phyloP scores from a whole-genome alignment of 495 filamentous ascomycete genomes.

The Talaromyces trachyspermus region DNA sequence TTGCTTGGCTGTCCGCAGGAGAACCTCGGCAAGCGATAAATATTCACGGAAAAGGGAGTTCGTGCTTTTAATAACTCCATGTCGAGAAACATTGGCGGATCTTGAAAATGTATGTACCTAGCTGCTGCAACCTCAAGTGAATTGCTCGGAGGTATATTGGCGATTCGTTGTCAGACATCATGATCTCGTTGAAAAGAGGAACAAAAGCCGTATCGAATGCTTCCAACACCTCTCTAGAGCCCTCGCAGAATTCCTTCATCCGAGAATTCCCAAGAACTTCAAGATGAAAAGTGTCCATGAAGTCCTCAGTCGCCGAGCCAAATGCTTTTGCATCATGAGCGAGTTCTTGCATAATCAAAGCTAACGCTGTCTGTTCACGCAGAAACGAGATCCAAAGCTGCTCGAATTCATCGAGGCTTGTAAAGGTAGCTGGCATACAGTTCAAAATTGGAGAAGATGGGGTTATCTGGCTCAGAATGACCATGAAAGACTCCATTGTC shows the following conservation, averaged over 20 bases:
- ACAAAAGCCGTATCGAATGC: not conserved
- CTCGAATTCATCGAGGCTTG: constrained; percentile 92
- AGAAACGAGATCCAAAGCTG: constrained; percentile 56
- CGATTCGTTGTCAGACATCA: constrained; percentile 1
- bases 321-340: not conserved
- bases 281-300: not conserved
- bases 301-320: not conserved
- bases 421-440: constrained; percentile 30
- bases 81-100: not conserved
- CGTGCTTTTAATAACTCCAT: not conserved
- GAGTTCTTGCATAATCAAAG: not conserved
- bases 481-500: constrained; percentile 4
- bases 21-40: not conserved
- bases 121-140: not conserved
- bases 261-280: not conserved
- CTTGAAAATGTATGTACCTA: not conserved
- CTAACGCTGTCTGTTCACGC: constrained; percentile 35
- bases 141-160: not conserved
- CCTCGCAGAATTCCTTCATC: constrained; percentile 2
- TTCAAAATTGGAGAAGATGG: not conserved
- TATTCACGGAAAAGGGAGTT: constrained; percentile 1
- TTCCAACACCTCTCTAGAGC: not conserved
- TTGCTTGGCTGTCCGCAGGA: not conserved
- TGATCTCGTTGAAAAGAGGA: constrained; percentile 2
- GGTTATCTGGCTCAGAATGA: not conserved